Evolutionary conservation across 2,329 filamentous ascomycete species (phyloP), one percentile per base, ranked within the genome.

Genomic region (Fusarium penzigii): DNA sequence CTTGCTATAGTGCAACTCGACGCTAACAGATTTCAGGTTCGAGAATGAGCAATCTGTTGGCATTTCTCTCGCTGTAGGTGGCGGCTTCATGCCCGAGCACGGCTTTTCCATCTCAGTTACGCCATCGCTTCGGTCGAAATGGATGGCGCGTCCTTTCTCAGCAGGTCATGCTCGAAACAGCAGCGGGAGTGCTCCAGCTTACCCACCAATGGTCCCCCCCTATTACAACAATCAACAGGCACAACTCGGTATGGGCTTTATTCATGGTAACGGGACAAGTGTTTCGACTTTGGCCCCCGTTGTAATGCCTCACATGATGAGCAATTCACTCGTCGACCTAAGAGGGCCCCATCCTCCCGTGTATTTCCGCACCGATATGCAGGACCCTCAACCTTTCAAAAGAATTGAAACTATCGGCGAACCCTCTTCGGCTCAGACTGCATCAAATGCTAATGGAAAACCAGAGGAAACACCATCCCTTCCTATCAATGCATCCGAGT

Each of bases 111-210:
- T 72, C 17, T 40, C 3, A 13, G 64, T 72, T 29, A 52, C 53
- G 5, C 65, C 70, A 4, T 57, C 62, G 6, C 41, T 65, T 43
- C 59, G 67, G 25, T 72, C 69, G 2, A 72, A 70, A 51, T 72
- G 70, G 70, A 50, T 50, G 29, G 39, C 44, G 11, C 41, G 51
- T 10, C 42, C 46, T 2, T 25, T 17, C 8, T 25, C 25, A 12
- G 46, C 45, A 41, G 41, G 43, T 8, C 6, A 44, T 5, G 29
- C 40, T 10, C 25, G 42, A 17, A 43, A 51, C 8, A 42, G 50
- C 32, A 11, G 13, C 52, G 48, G 2, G 51, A 42, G 16, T n/a
- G 17, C 42, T 25, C 5, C 32, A 4, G 39, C 38, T n/a, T 55
- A 57, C 42, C 34, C 51, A 17, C 29, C 47, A 14, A 52, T 58